A percentile compares a stretch with the other conserved stretches of the same genome.
phyloP scores from a whole-genome alignment of 75 land plant genomes.

The Adiantum capillusveneris region DNA sequence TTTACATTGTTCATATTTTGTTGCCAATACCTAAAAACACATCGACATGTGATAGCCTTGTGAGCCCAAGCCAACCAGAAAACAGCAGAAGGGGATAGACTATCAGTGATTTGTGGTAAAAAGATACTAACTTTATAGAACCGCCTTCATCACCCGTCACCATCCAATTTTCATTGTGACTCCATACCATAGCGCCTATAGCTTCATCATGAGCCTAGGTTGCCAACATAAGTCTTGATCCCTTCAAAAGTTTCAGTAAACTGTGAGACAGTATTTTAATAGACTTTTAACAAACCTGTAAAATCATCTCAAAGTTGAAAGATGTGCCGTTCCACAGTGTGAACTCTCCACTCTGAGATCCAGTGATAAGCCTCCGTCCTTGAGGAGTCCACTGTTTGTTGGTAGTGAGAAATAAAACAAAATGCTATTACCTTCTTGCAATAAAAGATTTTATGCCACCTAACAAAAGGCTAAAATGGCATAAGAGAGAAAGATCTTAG shows the following conservation, averaged over 20 bases:
- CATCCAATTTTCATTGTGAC: slow-evolving; percentile 99
- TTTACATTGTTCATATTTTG: slow-evolving; percentile 99
- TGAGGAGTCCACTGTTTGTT: slow-evolving; percentile 91
- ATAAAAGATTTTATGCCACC: too few relatives aligned
- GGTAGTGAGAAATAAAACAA: too few relatives aligned
- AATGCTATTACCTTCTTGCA: too few relatives aligned
- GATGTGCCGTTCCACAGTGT: slow-evolving; percentile 99
- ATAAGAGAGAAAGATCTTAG: not conserved
- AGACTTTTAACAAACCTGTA: slow-evolving; percentile 55
- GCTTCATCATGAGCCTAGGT: slow-evolving; percentile 97
- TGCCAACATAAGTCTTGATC: not conserved
- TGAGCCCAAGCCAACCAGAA: too few relatives aligned
- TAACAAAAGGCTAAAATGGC: slow-evolving; percentile 3
- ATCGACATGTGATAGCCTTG: too few relatives aligned
- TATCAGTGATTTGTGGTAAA: too few relatives aligned
- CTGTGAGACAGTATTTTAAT: slow-evolving; percentile 1
- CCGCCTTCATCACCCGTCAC: slow-evolving; percentile 99
- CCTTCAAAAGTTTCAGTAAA: not conserved
- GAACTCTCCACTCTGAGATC: slow-evolving; percentile 98
- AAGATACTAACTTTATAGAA: slow-evolving; percentile 72
- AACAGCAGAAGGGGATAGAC: too few relatives aligned
- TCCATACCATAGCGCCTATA: slow-evolving; percentile 98
- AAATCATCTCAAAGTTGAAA: slow-evolving; percentile 99
- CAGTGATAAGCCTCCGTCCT: slow-evolving; percentile 96
- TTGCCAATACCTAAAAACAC: slow-evolving; percentile 84